Percentiles rank a stretch among this genome's conserved stretches.
Conservation (phyloP, 768 basidiomycete genomes). For the Tephrocybe rancida region DNA sequence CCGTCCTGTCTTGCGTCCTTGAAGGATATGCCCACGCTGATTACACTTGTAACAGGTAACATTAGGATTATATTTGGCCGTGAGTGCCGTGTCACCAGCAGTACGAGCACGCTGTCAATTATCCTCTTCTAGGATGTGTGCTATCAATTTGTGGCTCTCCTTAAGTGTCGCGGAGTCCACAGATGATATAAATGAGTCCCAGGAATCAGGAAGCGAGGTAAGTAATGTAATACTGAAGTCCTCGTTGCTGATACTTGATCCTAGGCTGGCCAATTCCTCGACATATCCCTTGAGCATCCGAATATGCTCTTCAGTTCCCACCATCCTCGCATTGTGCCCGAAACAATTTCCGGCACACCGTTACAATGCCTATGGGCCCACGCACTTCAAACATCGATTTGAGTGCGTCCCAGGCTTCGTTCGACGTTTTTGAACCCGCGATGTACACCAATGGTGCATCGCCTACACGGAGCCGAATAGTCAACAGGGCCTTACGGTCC, state of each 20-base stretch:
- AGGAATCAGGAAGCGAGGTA: slow-evolving; percentile 33
- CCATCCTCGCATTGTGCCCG: slow-evolving; percentile 27
- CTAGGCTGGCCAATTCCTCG: slow-evolving; percentile 23
- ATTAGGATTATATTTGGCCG: slow-evolving; percentile 15
- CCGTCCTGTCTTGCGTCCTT: not conserved
- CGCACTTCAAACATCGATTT: slow-evolving; percentile 26
- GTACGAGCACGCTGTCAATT: slow-evolving; percentile 7
- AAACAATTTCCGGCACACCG: slow-evolving; percentile 26
- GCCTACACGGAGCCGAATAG: slow-evolving; percentile 29
- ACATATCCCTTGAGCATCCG: slow-evolving; percentile 23
- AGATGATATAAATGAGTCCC: slow-evolving; percentile 30
- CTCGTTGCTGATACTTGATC: slow-evolving; percentile 21
- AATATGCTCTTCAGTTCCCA: slow-evolving; percentile 30
- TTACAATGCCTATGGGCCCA: slow-evolving; percentile 28
- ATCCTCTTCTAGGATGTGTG: slow-evolving; percentile 26
- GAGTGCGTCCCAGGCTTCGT: slow-evolving; percentile 29
- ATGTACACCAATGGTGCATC: slow-evolving; percentile 31
- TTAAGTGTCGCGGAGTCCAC: slow-evolving; percentile 20
- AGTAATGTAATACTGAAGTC: slow-evolving; percentile 33
- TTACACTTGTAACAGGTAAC: slow-evolving; percentile 15
- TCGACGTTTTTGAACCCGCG: slow-evolving; percentile 21
- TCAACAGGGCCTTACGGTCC: slow-evolving; percentile 30
- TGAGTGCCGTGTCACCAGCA: slow-evolving; percentile 18
- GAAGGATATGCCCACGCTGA: slow-evolving; percentile 10
- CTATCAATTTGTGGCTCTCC: slow-evolving; percentile 20